Base-by-base conservation (phyloP, 2,329 filamentous ascomycete genomes). In the Graphilbum sp. region DNA sequence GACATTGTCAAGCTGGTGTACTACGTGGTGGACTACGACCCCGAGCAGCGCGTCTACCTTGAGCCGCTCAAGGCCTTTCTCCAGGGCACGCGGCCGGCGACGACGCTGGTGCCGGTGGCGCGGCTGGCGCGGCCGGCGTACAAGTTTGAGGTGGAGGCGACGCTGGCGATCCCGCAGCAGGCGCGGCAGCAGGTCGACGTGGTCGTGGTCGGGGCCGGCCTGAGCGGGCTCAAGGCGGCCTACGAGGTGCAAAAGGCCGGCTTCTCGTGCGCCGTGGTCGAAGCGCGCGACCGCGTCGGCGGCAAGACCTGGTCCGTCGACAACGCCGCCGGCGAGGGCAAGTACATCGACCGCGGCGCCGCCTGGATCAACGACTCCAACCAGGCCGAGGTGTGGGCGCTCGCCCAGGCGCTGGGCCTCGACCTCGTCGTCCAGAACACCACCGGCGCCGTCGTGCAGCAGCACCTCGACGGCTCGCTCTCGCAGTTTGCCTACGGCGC, bases 311-410 rank as follows among this genome's bases (percentile, higher is more conserved):
- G n/a, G 20, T 25, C 30, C 3, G 18, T 25, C 5, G 30, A 15
- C 17, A 11, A 4, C 5, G 2, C 6, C 19, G 20, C 9, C 24
- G 31, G 31, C 36, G 13, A 27, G 4, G 31, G 36, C 30, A 12
- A 11, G 12, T 3, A 12, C 33, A 39, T 43, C 4, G 43, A 45
- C 20, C 36, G 32, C 10, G 43, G 43, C 29, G 39, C 41, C 1
- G 43, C 43, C 2, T 45, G 43, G 43, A 43, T 45, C 39, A 45
- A 45, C 37, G 38, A 41, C 33, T 36, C 33, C 3, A 45, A 43
- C 43, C 43, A 45, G 39, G 16, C 32, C n/a, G 24, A 37, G 19
- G 37, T 38, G 29, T 37, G 17, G 10, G 32, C 16, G 10, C 36
- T 43, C 16, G 17, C 36, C 19, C 38, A 34, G 24, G 34, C 36